Base-by-base conservation (phyloP, 2,329 filamentous ascomycete species). In the Helminthosporium solani region DNA sequence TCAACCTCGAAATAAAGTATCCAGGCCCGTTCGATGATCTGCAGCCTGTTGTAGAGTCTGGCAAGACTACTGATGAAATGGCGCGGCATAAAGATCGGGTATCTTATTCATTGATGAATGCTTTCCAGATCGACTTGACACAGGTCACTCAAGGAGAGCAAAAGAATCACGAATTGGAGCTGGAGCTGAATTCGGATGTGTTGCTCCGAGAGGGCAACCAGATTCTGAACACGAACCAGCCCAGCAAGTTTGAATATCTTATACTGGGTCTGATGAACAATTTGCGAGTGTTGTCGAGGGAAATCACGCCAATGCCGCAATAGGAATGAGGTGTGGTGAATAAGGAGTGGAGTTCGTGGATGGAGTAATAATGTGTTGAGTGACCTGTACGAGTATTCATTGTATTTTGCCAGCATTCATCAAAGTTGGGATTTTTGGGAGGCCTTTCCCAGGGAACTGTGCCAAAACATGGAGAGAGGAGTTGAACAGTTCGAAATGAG, bases 1-100 rank as follows among this genome's bases (percentile, higher is more conserved):
- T 99, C 63, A 97, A 96, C 64, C 80, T 99, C 2, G 95, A 99
- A 81, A 90, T 95, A 81, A 81, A 86, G 43, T 95, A 85, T 75
- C 65, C 72, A 3, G 89, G 90, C 19, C 76, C 82, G 1, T 61
- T 87, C 0, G 76, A 83, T 7, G 73, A 75, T 18, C 69, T 84
- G 2, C 66, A 73, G 0, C 69, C 76, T 3, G 60, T 67, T 11
- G 60, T 67, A 7, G 75, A 78, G 19, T 56, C 60, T 8, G 73
- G 73, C 3, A 67, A 73, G 69, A 35, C 71, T 59, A 12, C 65
- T 52, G 37, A 64, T 34, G 48, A 64, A 50, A 52, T 66, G 6
- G 85, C 89, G 60, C 83, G 91, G 6, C 84, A 83, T 58, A 99
- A 99, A 70, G 91, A 99, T 70, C 83, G 94, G 15, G 76, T 99